phyloP scores from a whole-genome alignment of 2,329 filamentous ascomycete species.

The Fusarium keratoplasticum region DNA sequence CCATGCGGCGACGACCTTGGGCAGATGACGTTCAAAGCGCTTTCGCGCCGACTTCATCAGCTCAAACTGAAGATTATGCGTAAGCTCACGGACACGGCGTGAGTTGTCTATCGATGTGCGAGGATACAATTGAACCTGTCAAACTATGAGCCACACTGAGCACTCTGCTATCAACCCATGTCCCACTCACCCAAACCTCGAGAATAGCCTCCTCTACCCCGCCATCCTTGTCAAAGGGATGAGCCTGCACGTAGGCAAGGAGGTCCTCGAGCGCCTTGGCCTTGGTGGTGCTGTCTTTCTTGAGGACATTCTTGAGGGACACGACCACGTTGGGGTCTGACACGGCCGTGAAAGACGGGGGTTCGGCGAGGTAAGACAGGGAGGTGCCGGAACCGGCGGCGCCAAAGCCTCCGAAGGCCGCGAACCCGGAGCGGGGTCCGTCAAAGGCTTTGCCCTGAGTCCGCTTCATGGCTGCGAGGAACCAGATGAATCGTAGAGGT shows the following conservation, averaged over 20 bases:
- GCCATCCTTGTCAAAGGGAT: slow-evolving; percentile 64
- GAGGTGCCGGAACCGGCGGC: slow-evolving; percentile 59
- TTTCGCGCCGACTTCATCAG: slow-evolving; percentile 76
- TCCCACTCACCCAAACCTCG: slow-evolving; percentile 79
- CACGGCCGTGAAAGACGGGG: slow-evolving; percentile 81
- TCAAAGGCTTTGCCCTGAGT: slow-evolving; percentile 44
- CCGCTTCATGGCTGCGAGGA: slow-evolving; percentile 43
- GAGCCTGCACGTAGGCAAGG: slow-evolving; percentile 69
- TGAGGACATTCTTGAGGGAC: slow-evolving; percentile 90
- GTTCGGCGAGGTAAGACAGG: slow-evolving; percentile 89
- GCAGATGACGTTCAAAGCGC: slow-evolving; percentile 83
- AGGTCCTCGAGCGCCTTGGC: slow-evolving; percentile 91
- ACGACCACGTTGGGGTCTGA: slow-evolving; percentile 86
- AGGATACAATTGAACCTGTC: slow-evolving; percentile 85
- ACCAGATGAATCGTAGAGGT: not conserved
- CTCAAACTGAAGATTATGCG: slow-evolving; percentile 78
- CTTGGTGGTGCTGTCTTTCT: slow-evolving; percentile 94
- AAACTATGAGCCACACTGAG: slow-evolving; percentile 11
- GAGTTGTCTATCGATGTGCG: slow-evolving; percentile 91
- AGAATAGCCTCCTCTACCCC: slow-evolving; percentile 85
- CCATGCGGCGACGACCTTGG: slow-evolving; percentile 88
- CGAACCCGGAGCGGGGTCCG: slow-evolving; percentile 41
- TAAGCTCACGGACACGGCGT: slow-evolving; percentile 86
- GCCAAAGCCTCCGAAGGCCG: slow-evolving; percentile 44
- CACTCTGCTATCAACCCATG: not conserved